Percentiles rank a stretch among this genome's conserved stretches.
phyloP scores from a whole-genome alignment of 2,329 filamentous ascomycete genomes.

The Pleochaeta shiraiana region DNA sequence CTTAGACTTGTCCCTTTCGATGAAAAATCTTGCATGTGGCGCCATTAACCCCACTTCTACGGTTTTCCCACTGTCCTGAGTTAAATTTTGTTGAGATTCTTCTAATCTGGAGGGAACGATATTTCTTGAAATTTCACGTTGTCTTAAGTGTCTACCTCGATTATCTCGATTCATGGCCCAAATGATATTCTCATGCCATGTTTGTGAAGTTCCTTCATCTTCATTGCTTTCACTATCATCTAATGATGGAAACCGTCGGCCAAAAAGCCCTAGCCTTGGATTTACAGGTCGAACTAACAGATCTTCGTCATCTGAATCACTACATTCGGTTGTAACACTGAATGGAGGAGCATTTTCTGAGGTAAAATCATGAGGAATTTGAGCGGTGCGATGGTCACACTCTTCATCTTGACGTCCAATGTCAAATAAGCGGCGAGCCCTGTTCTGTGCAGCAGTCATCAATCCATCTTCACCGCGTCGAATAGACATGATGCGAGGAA shows the following conservation, averaged over 20 bases:
- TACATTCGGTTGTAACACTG: slow-evolving; percentile 35
- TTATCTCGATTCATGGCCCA: slow-evolving; percentile 5
- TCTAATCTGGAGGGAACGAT: slow-evolving; percentile 16
- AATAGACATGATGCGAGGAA: slow-evolving; percentile 26
- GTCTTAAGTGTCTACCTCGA: slow-evolving; percentile 7
- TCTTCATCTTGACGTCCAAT: slow-evolving; percentile 20
- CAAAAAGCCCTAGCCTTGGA: slow-evolving; percentile 21
- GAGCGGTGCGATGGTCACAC: slow-evolving; percentile 26
- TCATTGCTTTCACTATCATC: slow-evolving; percentile 21
- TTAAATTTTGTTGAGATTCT: slow-evolving; percentile 24
- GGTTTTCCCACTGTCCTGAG: slow-evolving; percentile 33
- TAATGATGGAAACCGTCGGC: slow-evolving; percentile 24
- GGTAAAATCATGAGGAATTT: slow-evolving; percentile 34
- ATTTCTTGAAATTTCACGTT: slow-evolving; percentile 16
- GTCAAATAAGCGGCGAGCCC: slow-evolving; percentile 25
- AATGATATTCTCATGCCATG: slow-evolving; percentile 12
- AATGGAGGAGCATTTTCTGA: slow-evolving; percentile 25
- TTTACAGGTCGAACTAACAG: slow-evolving; percentile 21
- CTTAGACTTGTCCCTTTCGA: slow-evolving; percentile 60
- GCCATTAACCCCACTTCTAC: slow-evolving; percentile 39
- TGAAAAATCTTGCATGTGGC: slow-evolving; percentile 65
- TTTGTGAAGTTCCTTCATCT: slow-evolving; percentile 6
- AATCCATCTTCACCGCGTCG: slow-evolving; percentile 30
- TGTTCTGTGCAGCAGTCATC: slow-evolving; percentile 24
- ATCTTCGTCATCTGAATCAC: slow-evolving; percentile 32